Evolutionary conservation across 768 basidiomycete species (phyloP).

Genomic region (Termitomyces sp.): DNA sequence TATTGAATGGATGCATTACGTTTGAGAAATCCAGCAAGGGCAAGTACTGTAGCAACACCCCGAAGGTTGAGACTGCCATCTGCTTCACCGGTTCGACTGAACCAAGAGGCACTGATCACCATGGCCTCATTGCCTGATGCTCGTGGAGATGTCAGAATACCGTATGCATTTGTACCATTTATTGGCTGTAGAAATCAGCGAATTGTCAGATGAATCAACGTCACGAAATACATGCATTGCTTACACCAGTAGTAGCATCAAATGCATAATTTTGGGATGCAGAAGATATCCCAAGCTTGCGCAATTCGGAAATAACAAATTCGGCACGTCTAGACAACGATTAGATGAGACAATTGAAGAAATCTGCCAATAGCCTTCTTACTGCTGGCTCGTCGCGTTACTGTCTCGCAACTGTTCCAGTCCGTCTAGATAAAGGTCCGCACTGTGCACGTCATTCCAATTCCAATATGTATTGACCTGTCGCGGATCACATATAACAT

Average conservation of each 20-base stretch:
- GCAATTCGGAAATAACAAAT: slow-evolving; percentile 59
- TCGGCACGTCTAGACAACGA: slow-evolving; percentile 50
- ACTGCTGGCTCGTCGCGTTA: slow-evolving; percentile 72
- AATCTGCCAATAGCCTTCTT: slow-evolving; percentile 24
- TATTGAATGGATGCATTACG: slow-evolving; percentile 36
- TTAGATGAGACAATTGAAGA: slow-evolving; percentile 1
- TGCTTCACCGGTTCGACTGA: slow-evolving; percentile 58
- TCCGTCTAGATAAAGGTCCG: slow-evolving; percentile 74
- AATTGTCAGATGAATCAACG: not conserved
- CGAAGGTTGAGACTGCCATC: slow-evolving; percentile 68
- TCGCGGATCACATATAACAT: not conserved
- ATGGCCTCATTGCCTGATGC: slow-evolving; percentile 93
- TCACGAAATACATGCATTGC: slow-evolving; percentile 16
- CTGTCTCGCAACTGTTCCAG: slow-evolving; percentile 56
- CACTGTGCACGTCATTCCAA: slow-evolving; percentile 85
- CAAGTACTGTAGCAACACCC: slow-evolving; percentile 80
- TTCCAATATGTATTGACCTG: slow-evolving; percentile 91
- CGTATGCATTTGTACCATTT: slow-evolving; percentile 78
- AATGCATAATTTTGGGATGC: slow-evolving; percentile 68
- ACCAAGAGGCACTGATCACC: slow-evolving; percentile 88
- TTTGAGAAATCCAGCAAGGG: slow-evolving; percentile 80
- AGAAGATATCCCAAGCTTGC: slow-evolving; percentile 66
- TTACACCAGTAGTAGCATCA: slow-evolving; percentile 43
- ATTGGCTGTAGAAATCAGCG: slow-evolving; percentile 32
- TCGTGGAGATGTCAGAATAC: slow-evolving; percentile 75